Evolutionary conservation across 169 alveolate genomes (phyloP).

Genomic region (Blepharisma undulans): DNA sequence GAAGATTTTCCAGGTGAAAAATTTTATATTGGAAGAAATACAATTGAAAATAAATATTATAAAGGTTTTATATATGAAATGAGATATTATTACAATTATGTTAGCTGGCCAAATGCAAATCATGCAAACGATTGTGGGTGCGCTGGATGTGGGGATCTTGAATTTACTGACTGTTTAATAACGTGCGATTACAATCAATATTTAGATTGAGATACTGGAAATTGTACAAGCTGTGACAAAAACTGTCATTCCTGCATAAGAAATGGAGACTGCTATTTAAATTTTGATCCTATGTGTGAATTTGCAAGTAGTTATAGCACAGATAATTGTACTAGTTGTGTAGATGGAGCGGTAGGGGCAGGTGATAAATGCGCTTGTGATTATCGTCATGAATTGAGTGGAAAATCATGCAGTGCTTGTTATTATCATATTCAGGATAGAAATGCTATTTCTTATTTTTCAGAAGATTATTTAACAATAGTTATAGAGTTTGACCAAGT

Average conservation of each 20-base stretch:
- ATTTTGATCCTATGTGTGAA: conserved; percentile 3
- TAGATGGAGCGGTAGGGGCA: not conserved
- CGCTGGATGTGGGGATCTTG: not conserved
- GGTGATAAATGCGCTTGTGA: not conserved
- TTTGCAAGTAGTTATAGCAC: not conserved
- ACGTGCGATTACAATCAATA: not conserved
- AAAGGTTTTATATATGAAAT: conserved; percentile 27
- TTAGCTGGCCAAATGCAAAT: not conserved
- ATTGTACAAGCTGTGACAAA: not conserved
- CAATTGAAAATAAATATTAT: not conserved
- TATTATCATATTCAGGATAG: conserved; percentile 2
- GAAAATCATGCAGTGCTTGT: not conserved
- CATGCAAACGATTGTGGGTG: not conserved
- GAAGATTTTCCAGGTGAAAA: not conserved
- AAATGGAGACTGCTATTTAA: not conserved
- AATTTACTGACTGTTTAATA: not conserved
- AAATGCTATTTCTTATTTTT: not conserved
- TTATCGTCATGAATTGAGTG: not conserved
- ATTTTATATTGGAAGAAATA: not conserved
- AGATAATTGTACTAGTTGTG: not conserved
- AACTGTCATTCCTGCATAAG: not conserved
- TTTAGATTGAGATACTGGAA: not conserved
- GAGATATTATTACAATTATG: not conserved
- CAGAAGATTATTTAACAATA: not conserved
- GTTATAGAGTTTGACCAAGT: not conserved